phyloP scores from a whole-genome alignment of 129 eudicot genomes.

The Cynara cardunculus region DNA sequence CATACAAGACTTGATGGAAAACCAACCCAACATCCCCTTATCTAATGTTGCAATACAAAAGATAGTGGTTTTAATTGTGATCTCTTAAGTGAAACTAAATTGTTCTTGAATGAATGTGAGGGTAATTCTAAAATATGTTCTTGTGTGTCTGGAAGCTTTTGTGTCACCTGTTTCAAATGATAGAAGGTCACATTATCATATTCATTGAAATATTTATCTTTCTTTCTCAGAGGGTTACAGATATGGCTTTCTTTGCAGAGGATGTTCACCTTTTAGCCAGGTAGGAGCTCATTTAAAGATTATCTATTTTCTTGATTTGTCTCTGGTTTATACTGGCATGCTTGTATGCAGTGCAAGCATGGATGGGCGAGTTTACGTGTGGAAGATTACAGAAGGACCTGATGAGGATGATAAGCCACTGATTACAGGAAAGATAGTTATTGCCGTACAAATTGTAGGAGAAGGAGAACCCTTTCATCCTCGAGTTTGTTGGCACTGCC shows the following conservation, averaged over 20 bases:
- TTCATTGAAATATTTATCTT: neutral
- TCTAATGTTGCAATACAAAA: neutral
- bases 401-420: slow-evolving; percentile 84
- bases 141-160: neutral
- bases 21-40: too few species aligned
- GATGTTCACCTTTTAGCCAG: slow-evolving; percentile 91
- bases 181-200: neutral
- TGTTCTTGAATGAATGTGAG: neutral
- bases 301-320: neutral
- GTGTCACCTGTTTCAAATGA: neutral
- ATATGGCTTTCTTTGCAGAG: slow-evolving; percentile 97
- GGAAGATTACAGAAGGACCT: slow-evolving; percentile 87
- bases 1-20: too few species aligned
- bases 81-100: neutral
- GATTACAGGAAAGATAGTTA: slow-evolving; percentile 61
- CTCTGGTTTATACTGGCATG: slow-evolving; percentile 8
- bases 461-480: slow-evolving; percentile 83
- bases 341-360: slow-evolving; percentile 63
- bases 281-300: slow-evolving; percentile 28
- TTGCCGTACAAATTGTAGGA: slow-evolving; percentile 74
- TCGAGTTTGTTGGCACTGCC: slow-evolving; percentile 96
- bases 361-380: slow-evolving; percentile 84
- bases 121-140: neutral
- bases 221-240: slow-evolving; percentile 81
- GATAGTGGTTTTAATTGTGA: neutral